These are phyloP conservation scores for Diaporthe vexans DNA, from an alignment of 2,329 filamentous ascomycete genomes.

Conservation along the genomic window DNA sequence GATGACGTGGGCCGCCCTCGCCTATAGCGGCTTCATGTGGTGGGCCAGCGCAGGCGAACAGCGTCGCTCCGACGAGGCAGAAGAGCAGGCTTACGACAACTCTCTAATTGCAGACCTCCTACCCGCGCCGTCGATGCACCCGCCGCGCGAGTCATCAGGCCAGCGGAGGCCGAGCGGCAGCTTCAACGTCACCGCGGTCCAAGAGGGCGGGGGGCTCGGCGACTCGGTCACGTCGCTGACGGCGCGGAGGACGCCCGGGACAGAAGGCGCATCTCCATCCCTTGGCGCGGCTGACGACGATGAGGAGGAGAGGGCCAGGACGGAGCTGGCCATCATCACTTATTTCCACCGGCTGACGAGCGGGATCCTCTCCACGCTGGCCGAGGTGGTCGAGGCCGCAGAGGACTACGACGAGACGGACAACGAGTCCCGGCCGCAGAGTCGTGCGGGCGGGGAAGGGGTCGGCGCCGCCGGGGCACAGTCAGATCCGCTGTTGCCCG, in stretches of 20 bases:
- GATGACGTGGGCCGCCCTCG: slow-evolving; percentile 78
- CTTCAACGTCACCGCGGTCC: slow-evolving; percentile 46
- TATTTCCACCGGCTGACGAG: slow-evolving; percentile 86
- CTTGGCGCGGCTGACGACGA: slow-evolving; percentile 46
- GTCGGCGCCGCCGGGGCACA: slow-evolving; percentile 45
- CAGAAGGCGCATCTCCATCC: slow-evolving; percentile 39
- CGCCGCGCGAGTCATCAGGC: slow-evolving; percentile 34
- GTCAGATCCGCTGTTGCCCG: slow-evolving; percentile 41
- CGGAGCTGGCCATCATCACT: slow-evolving; percentile 80
- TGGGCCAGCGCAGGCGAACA: slow-evolving; percentile 88
- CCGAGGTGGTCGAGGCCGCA: slow-evolving; percentile 68
- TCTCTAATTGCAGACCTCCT: slow-evolving; percentile 68
- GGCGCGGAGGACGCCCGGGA: slow-evolving; percentile 49
- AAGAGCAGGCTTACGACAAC: slow-evolving; percentile 69
- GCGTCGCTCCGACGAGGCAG: slow-evolving; percentile 70
- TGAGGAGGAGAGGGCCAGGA: slow-evolving; percentile 62
- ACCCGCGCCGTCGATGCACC: slow-evolving; percentile 48
- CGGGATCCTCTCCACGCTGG: slow-evolving; percentile 72
- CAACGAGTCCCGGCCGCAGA: slow-evolving; percentile 49
- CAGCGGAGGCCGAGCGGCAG: slow-evolving; percentile 41
- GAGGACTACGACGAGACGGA: slow-evolving; percentile 58
- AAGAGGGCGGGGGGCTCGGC: slow-evolving; percentile 51
- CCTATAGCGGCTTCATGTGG: slow-evolving; percentile 89
- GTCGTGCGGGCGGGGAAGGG: slow-evolving; percentile 44
- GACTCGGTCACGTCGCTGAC: slow-evolving; percentile 63